Percentiles rank a stretch among this genome's conserved stretches.
These are phyloP conservation scores for Fusarium tanahbumbuense DNA, from an alignment of 2,329 filamentous ascomycete species.

Conservation along the genomic window DNA sequence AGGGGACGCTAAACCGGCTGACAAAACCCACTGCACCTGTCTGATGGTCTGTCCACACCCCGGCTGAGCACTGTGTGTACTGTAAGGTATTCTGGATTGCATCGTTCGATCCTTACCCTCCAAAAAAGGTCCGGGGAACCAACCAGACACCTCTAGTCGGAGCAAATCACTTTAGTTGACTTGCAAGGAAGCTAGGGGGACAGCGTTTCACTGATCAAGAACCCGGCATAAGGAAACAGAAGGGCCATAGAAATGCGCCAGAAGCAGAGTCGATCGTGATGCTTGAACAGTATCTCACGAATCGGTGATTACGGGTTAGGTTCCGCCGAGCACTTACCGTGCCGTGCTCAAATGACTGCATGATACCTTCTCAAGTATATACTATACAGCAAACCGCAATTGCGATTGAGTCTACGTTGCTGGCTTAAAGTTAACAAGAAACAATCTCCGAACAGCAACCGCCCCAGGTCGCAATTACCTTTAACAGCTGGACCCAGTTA, in stretches of 20 bases:
- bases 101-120: slow-evolving; percentile 45
- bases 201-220: slow-evolving; percentile 19
- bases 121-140: slow-evolving; percentile 28
- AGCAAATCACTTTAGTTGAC: slow-evolving; percentile 9
- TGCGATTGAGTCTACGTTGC: background rate
- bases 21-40: slow-evolving; percentile 31
- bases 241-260: slow-evolving; percentile 16
- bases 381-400: background rate
- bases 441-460: slow-evolving; percentile 4
- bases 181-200: slow-evolving; percentile 2
- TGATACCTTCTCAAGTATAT: background rate
- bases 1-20: slow-evolving; percentile 32
- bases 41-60: background rate
- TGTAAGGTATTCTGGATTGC: slow-evolving; percentile 40
- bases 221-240: slow-evolving; percentile 21
- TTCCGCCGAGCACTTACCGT: slow-evolving; percentile 3
- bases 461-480: background rate
- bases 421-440: slow-evolving; percentile 9
- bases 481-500: background rate
- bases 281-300: slow-evolving; percentile 4
- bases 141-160: slow-evolving; percentile 20
- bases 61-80: slow-evolving; percentile 28
- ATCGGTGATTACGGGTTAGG: slow-evolving; percentile 14
- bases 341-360: background rate
- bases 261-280: slow-evolving; percentile 30